Base-by-base conservation (phyloP, 768 basidiomycete genomes). In the Podaxis carcinomalis region DNA sequence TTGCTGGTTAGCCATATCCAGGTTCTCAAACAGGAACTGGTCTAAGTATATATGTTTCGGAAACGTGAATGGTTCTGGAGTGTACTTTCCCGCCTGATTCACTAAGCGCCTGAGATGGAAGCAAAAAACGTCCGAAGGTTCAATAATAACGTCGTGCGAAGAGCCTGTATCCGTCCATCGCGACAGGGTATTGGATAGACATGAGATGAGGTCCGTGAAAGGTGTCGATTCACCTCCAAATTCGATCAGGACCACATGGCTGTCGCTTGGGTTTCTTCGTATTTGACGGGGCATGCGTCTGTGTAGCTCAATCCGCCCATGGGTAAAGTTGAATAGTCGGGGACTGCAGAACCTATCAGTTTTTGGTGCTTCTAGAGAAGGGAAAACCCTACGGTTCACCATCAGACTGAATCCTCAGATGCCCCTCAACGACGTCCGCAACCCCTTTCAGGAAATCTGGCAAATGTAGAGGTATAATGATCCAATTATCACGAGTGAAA, bases 31-130 rank as follows among this genome's bases (percentile, higher is more conserved):
- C 63, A 92, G 64, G 65, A 91, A 93, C 54, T 85, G 83, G 68
- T 93, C 92, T 50, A 93, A 75, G 68, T 84, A 91, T 51, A 93
- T 75, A 19, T 77, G 75, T 64, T 81, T 83, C 1, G 91, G 90
- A 65, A 81, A 93, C 13, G 69, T 70, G 64, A 92, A 87, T 1
- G 75, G 73, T 40, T 80, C 77, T 1, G 70, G 64, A 1, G 72
- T 65, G 1, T 72, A 61, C 62, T 72, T 74, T 32, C 65, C 63
- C 25, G 68, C 47, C 9, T 68, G 36, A 9, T 64, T 56, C 11
- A 68, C 32, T 5, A 53, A 61, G 27, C 71, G 68, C 25, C 61
- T 72, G 32, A 81, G 68, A 32, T 84, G 77, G 68, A 90, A 90
- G 0, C 80, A 77, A 42, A 91, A 77, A 35, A 90, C 76, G 35